These are phyloP conservation scores for Perkinsus chesapeaki DNA, from an alignment of 169 alveolate species.

Conservation along the genomic window DNA sequence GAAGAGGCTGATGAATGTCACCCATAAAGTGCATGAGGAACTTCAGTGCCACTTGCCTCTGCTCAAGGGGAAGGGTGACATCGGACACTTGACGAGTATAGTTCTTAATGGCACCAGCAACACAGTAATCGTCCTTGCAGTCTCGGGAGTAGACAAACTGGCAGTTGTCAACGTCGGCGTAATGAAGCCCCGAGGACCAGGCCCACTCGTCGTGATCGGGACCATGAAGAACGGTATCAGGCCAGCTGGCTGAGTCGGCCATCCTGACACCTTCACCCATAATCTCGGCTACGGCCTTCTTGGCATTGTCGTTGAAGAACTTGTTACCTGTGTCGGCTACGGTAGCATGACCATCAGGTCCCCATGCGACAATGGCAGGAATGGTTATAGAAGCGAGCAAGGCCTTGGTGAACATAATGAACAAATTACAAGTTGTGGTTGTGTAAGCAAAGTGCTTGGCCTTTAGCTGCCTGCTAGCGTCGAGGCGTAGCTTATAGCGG, in stretches of 20 bases:
- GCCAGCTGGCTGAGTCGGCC: background rate
- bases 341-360: background rate
- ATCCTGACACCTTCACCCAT: background rate
- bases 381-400: background rate
- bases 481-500: too few relatives aligned
- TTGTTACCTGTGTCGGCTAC: background rate
- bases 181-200: background rate
- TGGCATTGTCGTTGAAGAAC: background rate
- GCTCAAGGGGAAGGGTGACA: background rate
- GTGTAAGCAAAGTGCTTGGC: too few relatives aligned
- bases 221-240: background rate
- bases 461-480: too few relatives aligned
- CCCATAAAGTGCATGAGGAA: constrained; percentile 4
- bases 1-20: background rate
- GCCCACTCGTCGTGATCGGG: background rate
- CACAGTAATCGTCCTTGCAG: background rate
- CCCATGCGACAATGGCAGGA: background rate
- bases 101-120: background rate
- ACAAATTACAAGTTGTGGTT: too few relatives aligned
- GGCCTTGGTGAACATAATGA: background rate
- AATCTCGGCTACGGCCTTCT: background rate
- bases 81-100: background rate
- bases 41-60: background rate
- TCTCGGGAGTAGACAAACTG: background rate
- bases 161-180: background rate